Evolutionary conservation across 495 filamentous ascomycete genomes (phyloP).

Genomic region (Physcia stellaris): DNA sequence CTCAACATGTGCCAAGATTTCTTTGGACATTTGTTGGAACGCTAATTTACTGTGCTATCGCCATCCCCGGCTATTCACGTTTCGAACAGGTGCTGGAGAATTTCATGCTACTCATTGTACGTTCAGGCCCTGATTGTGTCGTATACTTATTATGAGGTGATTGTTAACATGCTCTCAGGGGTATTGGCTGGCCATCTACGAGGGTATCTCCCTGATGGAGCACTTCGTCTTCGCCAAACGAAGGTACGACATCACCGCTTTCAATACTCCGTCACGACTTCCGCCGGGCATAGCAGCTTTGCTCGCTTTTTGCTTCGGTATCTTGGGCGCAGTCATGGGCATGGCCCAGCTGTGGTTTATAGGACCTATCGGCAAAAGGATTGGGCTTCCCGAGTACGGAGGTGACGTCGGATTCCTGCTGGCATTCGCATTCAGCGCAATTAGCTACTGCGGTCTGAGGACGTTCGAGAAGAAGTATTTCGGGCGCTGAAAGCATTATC

Average conservation of each 20-base stretch:
- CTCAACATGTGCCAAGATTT: constrained; percentile 61
- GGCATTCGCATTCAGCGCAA: constrained; percentile 39
- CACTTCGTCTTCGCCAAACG: constrained; percentile 62
- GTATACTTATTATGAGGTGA: no score
- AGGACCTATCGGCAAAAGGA: constrained; percentile 55
- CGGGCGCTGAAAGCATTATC: constrained; percentile 21
- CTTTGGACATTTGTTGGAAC: constrained; percentile 61
- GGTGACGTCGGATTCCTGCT: constrained; percentile 71
- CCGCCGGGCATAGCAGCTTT: constrained; percentile 61
- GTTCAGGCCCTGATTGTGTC: no score
- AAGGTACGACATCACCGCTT: constrained; percentile 49
- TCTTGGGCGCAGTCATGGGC: constrained; percentile 60
- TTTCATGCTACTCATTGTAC: constrained; percentile 65
- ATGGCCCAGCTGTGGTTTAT: constrained; percentile 69
- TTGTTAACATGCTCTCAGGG: no score
- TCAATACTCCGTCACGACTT: constrained; percentile 43
- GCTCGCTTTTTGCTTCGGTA: constrained; percentile 50
- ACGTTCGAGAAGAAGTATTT: constrained; percentile 41
- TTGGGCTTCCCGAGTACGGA: constrained; percentile 40
- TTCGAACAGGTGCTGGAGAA: constrained; percentile 61
- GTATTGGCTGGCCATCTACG: constrained; percentile 80
- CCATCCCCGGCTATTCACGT: constrained; percentile 62
- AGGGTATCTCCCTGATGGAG: constrained; percentile 54
- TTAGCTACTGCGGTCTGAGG: constrained; percentile 34
- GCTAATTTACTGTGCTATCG: constrained; percentile 56